Evolutionary conservation across 1,139 yeast genomes (phyloP).

Genomic region (Wickerhamomyces sp.): DNA sequence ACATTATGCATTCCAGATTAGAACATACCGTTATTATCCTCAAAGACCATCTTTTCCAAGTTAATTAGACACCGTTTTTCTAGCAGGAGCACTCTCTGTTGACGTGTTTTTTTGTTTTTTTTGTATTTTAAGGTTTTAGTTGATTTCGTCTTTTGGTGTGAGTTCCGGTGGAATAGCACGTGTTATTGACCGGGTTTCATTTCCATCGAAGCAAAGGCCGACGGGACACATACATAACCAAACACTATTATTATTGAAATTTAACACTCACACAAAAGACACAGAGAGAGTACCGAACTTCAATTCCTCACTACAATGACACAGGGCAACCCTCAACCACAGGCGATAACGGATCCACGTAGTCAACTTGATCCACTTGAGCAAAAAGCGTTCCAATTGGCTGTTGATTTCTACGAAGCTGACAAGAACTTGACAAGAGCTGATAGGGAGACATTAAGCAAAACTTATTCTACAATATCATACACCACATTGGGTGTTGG

Average conservation of each 20-base stretch:
- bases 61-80: background rate
- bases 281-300: too few species aligned
- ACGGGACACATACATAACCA: too few species aligned
- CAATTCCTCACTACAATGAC: background rate
- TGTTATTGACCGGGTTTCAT: too few species aligned
- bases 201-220: too few species aligned
- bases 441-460: slow-evolving; percentile 17
- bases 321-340: background rate
- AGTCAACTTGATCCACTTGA: slow-evolving; percentile 8
- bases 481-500: slow-evolving; percentile 22
- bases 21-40: background rate
- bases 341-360: background rate
- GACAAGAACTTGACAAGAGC: slow-evolving; percentile 17
- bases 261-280: too few species aligned
- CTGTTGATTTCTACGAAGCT: slow-evolving; percentile 22
- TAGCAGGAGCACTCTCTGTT: background rate
- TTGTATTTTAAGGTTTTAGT: too few species aligned
- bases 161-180: too few species aligned
- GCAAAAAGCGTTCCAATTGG: slow-evolving; percentile 18
- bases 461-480: slow-evolving; percentile 16
- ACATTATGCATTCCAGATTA: too few species aligned
- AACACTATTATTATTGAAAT: too few species aligned
- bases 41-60: background rate
- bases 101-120: too few species aligned
- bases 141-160: too few species aligned